Evolutionary conservation across 2,329 filamentous ascomycete genomes (phyloP).

Genomic region (Trichoderma koningiopsis): DNA sequence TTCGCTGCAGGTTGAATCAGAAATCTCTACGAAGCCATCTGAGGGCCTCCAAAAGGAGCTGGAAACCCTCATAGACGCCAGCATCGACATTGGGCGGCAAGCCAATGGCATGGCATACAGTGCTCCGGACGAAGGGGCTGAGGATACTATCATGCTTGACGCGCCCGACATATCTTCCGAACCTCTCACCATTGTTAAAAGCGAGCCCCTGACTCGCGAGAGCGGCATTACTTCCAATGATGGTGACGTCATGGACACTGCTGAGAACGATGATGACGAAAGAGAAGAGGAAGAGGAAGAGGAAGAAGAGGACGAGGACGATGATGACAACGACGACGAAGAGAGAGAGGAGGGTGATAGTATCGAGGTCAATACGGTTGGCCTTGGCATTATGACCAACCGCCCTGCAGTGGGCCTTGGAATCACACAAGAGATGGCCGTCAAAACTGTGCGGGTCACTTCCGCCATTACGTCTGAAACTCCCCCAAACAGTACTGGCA

Average conservation of each 20-base stretch:
- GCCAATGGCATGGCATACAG: slow-evolving; percentile 42
- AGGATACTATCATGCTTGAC: slow-evolving; percentile 57
- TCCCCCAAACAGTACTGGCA: slow-evolving; percentile 52
- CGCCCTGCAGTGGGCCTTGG: slow-evolving; percentile 24
- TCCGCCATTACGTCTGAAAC: slow-evolving; percentile 42
- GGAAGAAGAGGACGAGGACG: slow-evolving; percentile 47
- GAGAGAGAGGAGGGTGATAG: slow-evolving; percentile 44
- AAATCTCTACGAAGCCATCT: slow-evolving; percentile 69
- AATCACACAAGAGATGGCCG: slow-evolving; percentile 33
- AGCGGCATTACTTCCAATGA: slow-evolving; percentile 29
- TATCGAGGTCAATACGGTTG: slow-evolving; percentile 51
- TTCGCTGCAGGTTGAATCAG: slow-evolving; percentile 78
- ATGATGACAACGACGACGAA: slow-evolving; percentile 41
- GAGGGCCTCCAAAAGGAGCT: slow-evolving; percentile 73
- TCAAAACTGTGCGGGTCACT: slow-evolving; percentile 32
- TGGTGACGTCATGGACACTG: slow-evolving; percentile 42
- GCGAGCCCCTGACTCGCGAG: slow-evolving; percentile 28
- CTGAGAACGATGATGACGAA: slow-evolving; percentile 42
- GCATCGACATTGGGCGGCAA: slow-evolving; percentile 58
- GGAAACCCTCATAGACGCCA: slow-evolving; percentile 70
- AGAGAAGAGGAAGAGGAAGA: slow-evolving; percentile 48
- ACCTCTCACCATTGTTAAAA: slow-evolving; percentile 47
- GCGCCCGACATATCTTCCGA: slow-evolving; percentile 47
- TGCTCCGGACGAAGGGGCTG: slow-evolving; percentile 43
- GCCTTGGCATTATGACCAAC: slow-evolving; percentile 35